Percentiles rank a stretch among this genome's conserved stretches.
Evolutionary conservation across 2,329 filamentous ascomycete genomes (phyloP).

Genomic region (Cercospora canescens): DNA sequence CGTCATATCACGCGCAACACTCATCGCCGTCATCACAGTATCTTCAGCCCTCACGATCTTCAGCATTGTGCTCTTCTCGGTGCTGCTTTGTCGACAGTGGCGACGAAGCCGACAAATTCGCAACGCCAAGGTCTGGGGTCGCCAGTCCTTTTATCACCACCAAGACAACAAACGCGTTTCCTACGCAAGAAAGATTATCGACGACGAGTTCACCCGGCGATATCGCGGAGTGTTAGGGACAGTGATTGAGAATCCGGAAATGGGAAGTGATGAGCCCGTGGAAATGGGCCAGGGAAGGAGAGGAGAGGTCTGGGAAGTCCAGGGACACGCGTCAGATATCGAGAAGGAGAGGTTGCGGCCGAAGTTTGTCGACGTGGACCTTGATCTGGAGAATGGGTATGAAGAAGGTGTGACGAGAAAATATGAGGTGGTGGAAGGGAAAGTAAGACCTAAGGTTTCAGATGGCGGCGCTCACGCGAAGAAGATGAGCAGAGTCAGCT

Average conservation of each 20-base stretch:
- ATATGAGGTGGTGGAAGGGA: slow-evolving; percentile 3
- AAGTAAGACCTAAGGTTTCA: slow-evolving; percentile 18
- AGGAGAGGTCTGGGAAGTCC: slow-evolving; percentile 26
- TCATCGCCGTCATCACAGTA: slow-evolving; percentile 28
- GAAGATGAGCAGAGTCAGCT: slow-evolving; percentile 21
- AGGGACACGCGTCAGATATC: background rate
- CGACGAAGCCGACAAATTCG: slow-evolving; percentile 16
- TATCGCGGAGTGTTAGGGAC: slow-evolving; percentile 26
- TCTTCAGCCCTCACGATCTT: slow-evolving; percentile 24
- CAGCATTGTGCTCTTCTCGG: slow-evolving; percentile 19
- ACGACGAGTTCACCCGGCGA: slow-evolving; percentile 26
- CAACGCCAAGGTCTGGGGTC: slow-evolving; percentile 26
- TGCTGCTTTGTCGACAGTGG: slow-evolving; percentile 25
- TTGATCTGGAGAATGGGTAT: background rate
- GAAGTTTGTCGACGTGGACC: background rate
- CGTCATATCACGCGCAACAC: slow-evolving; percentile 27
- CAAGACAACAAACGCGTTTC: slow-evolving; percentile 26
- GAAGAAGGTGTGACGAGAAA: slow-evolving; percentile 3
- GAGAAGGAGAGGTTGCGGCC: background rate
- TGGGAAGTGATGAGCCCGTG: slow-evolving; percentile 29
- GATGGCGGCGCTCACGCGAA: slow-evolving; percentile 4
- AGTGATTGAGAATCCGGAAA: slow-evolving; percentile 31
- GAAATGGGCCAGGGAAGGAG: slow-evolving; percentile 26
- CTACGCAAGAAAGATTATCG: slow-evolving; percentile 28
- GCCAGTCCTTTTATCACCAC: slow-evolving; percentile 17